Conservation (phyloP, 495 filamentous ascomycete genomes). For the Neurospora cerealis region DNA sequence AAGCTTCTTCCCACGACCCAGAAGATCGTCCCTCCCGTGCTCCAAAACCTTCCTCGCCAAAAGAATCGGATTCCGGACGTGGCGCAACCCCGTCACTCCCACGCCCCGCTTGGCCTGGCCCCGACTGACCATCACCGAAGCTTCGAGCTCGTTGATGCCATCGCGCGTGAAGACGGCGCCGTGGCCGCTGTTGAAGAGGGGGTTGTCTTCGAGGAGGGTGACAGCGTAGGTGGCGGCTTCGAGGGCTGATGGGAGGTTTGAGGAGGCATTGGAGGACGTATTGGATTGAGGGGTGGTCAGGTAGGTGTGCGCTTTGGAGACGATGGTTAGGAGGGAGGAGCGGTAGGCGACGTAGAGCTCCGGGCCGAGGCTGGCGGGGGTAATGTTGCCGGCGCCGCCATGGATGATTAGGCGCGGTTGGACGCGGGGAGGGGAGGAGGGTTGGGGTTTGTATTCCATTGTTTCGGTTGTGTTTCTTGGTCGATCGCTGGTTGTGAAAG, state of each 20-base stretch:
- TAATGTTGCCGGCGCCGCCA: slow-evolving; percentile 78
- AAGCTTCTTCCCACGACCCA: slow-evolving; percentile 6
- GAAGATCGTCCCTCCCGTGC: slow-evolving; percentile 43
- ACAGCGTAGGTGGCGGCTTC: slow-evolving; percentile 71
- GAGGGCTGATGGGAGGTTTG: slow-evolving; percentile 42
- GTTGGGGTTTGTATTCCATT: slow-evolving; percentile 25
- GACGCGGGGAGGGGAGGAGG: background rate
- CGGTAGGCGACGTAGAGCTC: slow-evolving; percentile 50
- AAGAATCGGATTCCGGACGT: slow-evolving; percentile 69
- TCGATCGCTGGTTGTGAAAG: no score
- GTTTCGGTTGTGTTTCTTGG: no score
- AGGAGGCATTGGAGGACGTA: background rate
- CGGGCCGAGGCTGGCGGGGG: slow-evolving; percentile 53
- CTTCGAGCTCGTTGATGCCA: slow-evolving; percentile 79
- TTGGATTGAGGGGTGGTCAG: slow-evolving; percentile 19
- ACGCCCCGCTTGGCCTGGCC: slow-evolving; percentile 65
- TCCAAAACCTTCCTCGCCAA: slow-evolving; percentile 65
- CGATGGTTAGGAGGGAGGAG: slow-evolving; percentile 52
- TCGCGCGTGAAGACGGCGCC: slow-evolving; percentile 80
- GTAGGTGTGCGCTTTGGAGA: slow-evolving; percentile 25
- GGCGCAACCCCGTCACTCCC: slow-evolving; percentile 59
- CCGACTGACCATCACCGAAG: slow-evolving; percentile 80
- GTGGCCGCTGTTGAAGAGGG: slow-evolving; percentile 76
- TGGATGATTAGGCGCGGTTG: slow-evolving; percentile 72
- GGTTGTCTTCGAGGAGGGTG: slow-evolving; percentile 64